Evolutionary conservation across 371 early-diverging fungal genomes (phyloP).

Genomic region (Mucor velutinosus): DNA sequence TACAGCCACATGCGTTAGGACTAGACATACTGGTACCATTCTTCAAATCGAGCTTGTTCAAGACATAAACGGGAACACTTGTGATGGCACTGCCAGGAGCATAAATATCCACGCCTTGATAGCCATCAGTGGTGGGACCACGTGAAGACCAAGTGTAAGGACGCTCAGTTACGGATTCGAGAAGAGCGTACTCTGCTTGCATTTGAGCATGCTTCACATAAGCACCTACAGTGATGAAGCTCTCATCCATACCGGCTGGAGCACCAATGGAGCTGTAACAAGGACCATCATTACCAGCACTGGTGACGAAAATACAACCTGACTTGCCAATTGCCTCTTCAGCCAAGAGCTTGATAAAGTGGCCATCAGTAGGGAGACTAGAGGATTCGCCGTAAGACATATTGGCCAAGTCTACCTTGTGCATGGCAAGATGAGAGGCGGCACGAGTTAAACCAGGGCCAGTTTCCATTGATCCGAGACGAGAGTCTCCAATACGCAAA

Average conservation of each 20-base stretch:
- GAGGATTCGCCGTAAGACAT: constrained; percentile 93
- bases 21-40: constrained; percentile 95
- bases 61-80: constrained; percentile 86
- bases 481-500: constrained; percentile 91
- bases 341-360: constrained; percentile 78
- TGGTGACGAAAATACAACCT: constrained; percentile 85
- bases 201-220: constrained; percentile 87
- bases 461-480: constrained; percentile 87
- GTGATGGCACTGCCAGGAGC: constrained; percentile 94
- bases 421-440: constrained; percentile 71
- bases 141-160: constrained; percentile 91
- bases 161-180: constrained; percentile 74
- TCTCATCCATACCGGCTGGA: constrained; percentile 80
- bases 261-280: constrained; percentile 85
- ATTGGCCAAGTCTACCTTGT: constrained; percentile 91
- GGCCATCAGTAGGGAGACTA: constrained; percentile 72
- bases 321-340: constrained; percentile 83
- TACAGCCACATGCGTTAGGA: constrained; percentile 90
- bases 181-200: constrained; percentile 84
- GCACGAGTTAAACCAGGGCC: constrained; percentile 87
- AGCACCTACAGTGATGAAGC: constrained; percentile 90
- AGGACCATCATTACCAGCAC: constrained; percentile 94
- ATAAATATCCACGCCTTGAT: constrained; percentile 81
- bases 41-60: constrained; percentile 77
- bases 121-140: constrained; percentile 90